Percentiles rank a stretch among this genome's conserved stretches.
These are phyloP conservation scores for Candida alai DNA, from an alignment of 805 yeast genomes.

Conservation along the genomic window DNA sequence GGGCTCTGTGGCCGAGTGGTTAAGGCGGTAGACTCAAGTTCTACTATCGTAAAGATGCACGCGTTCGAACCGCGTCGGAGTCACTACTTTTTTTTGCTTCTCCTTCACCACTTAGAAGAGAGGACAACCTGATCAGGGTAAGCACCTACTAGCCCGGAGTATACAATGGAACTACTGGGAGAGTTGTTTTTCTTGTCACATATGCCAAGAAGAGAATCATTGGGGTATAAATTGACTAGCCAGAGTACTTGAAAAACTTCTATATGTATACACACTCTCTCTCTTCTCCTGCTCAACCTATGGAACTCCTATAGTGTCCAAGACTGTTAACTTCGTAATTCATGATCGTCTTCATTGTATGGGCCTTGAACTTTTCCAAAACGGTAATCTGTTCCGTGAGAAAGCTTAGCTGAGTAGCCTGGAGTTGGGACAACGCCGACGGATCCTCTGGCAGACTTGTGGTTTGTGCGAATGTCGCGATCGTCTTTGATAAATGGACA, in stretches of 20 bases:
- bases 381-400: conserved; percentile 27
- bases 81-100: conserved; percentile 2
- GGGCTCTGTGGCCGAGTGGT: conserved; percentile 8
- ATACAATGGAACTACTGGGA: no score
- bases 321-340: conserved; percentile 6
- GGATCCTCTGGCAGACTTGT: background rate
- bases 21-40: conserved; percentile 7
- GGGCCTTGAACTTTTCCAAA: conserved; percentile 18
- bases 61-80: conserved; percentile 8
- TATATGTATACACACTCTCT: no score
- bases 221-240: no score
- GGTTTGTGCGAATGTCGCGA: conserved; percentile 12
- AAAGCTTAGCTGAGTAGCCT: conserved; percentile 26
- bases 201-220: no score
- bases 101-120: no score
- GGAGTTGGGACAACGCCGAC: conserved; percentile 13
- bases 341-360: conserved; percentile 13
- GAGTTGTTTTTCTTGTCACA: no score
- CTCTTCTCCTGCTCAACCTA: no score
- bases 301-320: no score
- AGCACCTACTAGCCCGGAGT: no score
- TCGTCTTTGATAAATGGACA: conserved; percentile 25
- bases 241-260: no score
- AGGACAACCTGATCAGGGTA: no score
- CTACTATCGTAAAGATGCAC: conserved; percentile 7